A percentile compares a stretch with the other conserved stretches of the same genome.
These are phyloP conservation scores for Aspergillus taichungensis DNA, from an alignment of 495 filamentous ascomycete genomes.

Conservation along the genomic window DNA sequence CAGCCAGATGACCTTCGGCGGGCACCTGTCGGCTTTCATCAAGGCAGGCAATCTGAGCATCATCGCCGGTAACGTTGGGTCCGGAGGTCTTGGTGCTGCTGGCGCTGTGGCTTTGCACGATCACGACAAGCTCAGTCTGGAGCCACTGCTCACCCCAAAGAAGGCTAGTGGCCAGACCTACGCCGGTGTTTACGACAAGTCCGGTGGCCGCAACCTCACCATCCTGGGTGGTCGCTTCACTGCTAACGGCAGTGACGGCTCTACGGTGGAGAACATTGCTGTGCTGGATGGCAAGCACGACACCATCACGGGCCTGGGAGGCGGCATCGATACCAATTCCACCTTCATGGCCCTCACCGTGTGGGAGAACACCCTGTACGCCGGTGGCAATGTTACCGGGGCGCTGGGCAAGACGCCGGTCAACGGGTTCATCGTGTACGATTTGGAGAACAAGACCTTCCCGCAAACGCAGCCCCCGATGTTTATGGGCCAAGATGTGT, in stretches of 20 bases:
- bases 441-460: conserved; percentile 55
- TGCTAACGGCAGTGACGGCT: conserved; percentile 59
- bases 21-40: conserved; percentile 59
- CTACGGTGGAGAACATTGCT: conserved; percentile 65
- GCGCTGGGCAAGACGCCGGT: conserved; percentile 51
- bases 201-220: conserved; percentile 65
- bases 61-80: conserved; percentile 70
- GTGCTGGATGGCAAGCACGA: conserved; percentile 59
- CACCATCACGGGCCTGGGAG: conserved; percentile 59
- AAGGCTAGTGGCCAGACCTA: conserved; percentile 54
- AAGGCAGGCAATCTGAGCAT: conserved; percentile 54
- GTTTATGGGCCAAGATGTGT: conserved; percentile 56
- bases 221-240: conserved; percentile 84
- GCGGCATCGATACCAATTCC: conserved; percentile 60
- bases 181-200: conserved; percentile 66
- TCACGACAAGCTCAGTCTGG: conserved; percentile 37
- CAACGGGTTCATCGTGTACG: conserved; percentile 71
- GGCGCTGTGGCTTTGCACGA: conserved; percentile 58
- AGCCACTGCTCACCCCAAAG: conserved; percentile 56
- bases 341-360: conserved; percentile 64
- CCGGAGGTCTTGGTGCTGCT: conserved; percentile 55
- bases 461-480: conserved; percentile 57
- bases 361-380: conserved; percentile 62
- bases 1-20: conserved; percentile 55
- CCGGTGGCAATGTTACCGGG: conserved; percentile 72